Percentiles rank a stretch among this genome's conserved stretches.
phyloP scores from a whole-genome alignment of 257 asterid genomes.

The Scutellaria minor region DNA sequence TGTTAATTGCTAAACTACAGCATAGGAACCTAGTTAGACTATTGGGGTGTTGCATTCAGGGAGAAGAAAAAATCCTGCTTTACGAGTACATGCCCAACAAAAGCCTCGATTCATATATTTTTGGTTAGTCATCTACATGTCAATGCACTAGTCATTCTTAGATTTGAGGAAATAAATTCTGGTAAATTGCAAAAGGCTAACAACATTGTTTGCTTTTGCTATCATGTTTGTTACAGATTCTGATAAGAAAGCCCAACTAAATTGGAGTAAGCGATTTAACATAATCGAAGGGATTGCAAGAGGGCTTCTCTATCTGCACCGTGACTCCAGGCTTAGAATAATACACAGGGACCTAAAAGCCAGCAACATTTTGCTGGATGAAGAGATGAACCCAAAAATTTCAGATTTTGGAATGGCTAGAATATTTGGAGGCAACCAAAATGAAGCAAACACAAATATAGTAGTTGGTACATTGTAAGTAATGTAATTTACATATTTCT shows the following conservation, averaged over 20 bases:
- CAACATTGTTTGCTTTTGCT: conserved; percentile 1
- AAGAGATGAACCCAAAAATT: conserved; percentile 88
- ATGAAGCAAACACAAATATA: conserved; percentile 79
- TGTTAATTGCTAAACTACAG: conserved; percentile 75
- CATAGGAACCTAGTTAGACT: conserved; percentile 84
- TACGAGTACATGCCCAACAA: conserved; percentile 93
- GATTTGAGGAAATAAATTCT: neutral
- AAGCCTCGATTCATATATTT: conserved; percentile 75
- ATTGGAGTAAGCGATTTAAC: conserved; percentile 65
- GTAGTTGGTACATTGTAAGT: conserved; percentile 94
- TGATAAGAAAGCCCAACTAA: conserved; percentile 55
- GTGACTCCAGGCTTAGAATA: conserved; percentile 87
- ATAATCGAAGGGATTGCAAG: conserved; percentile 90
- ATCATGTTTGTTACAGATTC: conserved; percentile 43
- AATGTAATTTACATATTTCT: conserved; percentile 1
- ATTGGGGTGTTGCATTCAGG: conserved; percentile 81
- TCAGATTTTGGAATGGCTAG: conserved; percentile 98
- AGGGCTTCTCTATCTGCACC: conserved; percentile 86
- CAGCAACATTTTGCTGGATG: conserved; percentile 85
- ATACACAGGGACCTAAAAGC: conserved; percentile 88
- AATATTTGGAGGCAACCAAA: conserved; percentile 80
- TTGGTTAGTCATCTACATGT: conserved; percentile 52
- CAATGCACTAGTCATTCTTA: neutral
- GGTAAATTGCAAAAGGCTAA: neutral
- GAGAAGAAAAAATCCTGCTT: conserved; percentile 78